Evolutionary conservation across 2,329 filamentous ascomycete genomes (phyloP), one percentile per base, ranked within the genome.

Genomic region (Sporothrix variecibatus): DNA sequence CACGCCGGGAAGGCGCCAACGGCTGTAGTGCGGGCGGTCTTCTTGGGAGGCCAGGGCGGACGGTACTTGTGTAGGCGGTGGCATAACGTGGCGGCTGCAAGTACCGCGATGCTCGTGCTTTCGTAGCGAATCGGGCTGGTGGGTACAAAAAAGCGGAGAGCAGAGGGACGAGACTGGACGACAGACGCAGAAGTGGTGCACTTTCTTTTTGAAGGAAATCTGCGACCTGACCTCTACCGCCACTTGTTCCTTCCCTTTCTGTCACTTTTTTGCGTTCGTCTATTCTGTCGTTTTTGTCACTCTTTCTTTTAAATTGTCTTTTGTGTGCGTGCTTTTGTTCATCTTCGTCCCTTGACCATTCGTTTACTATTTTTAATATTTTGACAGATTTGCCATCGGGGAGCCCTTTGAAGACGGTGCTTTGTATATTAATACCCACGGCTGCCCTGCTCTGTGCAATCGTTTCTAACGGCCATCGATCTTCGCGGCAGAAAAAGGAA

Each of bases 1-100:
- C 71, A 38, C 70, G 65, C 65, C 69, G 69, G 75, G 46, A 70
- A 75, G 62, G 73, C 76, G 73, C 76, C 75, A 76, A 72, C 28
- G 53, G 73, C 15, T 38, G 70, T 72, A 72, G 62, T 58, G 72
- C 46, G 67, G 72, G 51, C 34, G 65, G 53, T 31, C 62, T 26
- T 71, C 34, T 53, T 53, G 43, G 67, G 65, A 31, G 28, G 28
- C 20, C 28, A 53, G 43, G 46, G 26, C 43, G 46, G 9, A 28
- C 28, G 28, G 43, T 69, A 69, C 67, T 7, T 53, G 46, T 7
- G 6, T 49, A 1, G 20, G 40, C 15, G 23, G 23, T 7, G 28
- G 3, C 20, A 49, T 3, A 20, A 11, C 23, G 40, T 51, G 43
- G 15, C 7, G 34, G 1, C 0, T n/a, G 2, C 15, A 51, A 8